Evolutionary conservation across 2,329 filamentous ascomycete species (phyloP), one percentile per base, ranked within the genome.

Genomic region (Phyllosticta citribraziliensis): DNA sequence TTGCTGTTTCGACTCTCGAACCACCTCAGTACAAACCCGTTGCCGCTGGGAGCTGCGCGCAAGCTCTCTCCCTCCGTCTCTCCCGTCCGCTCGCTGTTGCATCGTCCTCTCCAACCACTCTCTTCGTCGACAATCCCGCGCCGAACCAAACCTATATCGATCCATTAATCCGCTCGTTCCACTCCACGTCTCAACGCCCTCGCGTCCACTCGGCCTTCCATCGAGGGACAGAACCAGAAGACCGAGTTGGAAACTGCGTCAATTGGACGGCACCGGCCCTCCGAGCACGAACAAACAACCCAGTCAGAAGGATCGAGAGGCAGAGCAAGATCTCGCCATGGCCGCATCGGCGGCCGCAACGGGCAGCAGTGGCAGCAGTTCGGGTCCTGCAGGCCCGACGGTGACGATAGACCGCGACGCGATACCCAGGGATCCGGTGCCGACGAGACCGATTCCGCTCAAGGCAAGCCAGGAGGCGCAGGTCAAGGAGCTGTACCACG

Each of bases 391-490:
- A 30, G 27, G 27, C 5, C 27, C 25, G 11, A n/a, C 53, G 30
- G 14, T 53, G 11, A 25, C 55, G 47, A 27, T 57, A 10, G 59
- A 56, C 25, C 35, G 25, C 20, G 25, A 52, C 50, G 14, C 53
- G 11, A 55, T 61, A n/a, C 59, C 59, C 47, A 54, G 59, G 27
- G 59, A 61, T 50, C 60, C 60, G 14, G 60, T 63, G 24, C 57
- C 56, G 72, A 83, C 84, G 67, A 94, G 93, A 70, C 92, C 92
- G 17, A 78, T 96, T 52, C 92, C 92, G 27, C 81, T 97, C 62
- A 92, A 89, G 25, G 84, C 90, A 11, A 82, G 85, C 22, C 90
- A 95, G 74, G 90, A 95, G 79, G 80, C 84, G 3, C 88, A 94
- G 75, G 88, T 95, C 61, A 84, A 88, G 68, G 87, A 91, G 67